Conservation (phyloP, 1,139 yeast species). For the Diutina ranongensis region DNA sequence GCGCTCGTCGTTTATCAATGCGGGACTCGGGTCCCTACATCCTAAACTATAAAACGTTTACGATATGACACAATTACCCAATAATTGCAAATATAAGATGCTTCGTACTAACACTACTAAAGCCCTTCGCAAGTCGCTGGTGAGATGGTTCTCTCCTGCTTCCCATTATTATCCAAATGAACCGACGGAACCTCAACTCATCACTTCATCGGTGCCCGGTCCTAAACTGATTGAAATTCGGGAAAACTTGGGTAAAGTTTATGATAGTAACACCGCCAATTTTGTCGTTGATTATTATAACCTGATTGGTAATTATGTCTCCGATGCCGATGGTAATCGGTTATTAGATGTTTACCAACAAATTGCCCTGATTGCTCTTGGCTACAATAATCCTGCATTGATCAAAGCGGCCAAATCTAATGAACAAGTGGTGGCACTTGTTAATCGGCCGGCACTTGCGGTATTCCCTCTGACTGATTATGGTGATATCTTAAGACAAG, state of each 20-base stretch:
- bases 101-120: background rate
- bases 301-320: constrained; percentile 58
- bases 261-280: constrained; percentile 59
- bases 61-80: background rate
- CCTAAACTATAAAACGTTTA: background rate
- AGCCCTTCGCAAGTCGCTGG: background rate
- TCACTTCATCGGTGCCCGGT: constrained; percentile 44
- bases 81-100: background rate
- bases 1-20: too few relatives aligned
- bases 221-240: constrained; percentile 40
- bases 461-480: constrained; percentile 58
- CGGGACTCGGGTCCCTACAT: constrained; percentile 3
- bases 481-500: constrained; percentile 36
- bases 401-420: constrained; percentile 49
- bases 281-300: constrained; percentile 56
- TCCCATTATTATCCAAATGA: constrained; percentile 36
- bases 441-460: constrained; percentile 67
- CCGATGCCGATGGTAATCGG: constrained; percentile 60
- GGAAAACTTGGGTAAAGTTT: constrained; percentile 40
- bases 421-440: constrained; percentile 55
- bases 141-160: constrained; percentile 9
- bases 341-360: constrained; percentile 60
- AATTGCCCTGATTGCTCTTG: constrained; percentile 63
- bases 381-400: constrained; percentile 66
- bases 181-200: constrained; percentile 39